Evolutionary conservation across 2,329 filamentous ascomycete species (phyloP), one percentile per base, ranked within the genome.

Genomic region (Talaromyces rugulosus): DNA sequence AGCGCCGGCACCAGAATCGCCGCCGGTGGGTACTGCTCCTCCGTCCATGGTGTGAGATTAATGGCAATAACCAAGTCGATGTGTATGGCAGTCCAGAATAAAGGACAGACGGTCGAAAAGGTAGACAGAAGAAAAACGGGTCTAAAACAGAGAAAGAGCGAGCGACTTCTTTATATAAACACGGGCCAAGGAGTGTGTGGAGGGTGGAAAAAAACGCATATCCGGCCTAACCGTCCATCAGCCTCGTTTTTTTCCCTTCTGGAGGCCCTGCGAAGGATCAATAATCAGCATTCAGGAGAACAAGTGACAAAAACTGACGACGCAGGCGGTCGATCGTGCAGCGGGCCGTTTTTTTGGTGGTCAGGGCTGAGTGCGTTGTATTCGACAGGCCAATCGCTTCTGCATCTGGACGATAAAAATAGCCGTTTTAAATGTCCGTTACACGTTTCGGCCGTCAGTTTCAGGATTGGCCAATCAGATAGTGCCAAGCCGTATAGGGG

Each of bases 1-100:
- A 33, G 56, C 23, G 23, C 62, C 56, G 8, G 59, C 42, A 30
- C 59, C 60, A 11, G 64, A 56, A n/a, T 66, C 61, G 11, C 64
- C 63, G 23, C 56, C 62, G 51, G 58, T 40, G 14, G 66, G 60
- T 58, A 63, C 62, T 58, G 33, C 58, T 40, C 51, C 60, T 47
- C 50, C 59, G 18, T 63, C 58, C 61, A 65, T 61, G 58, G 58
- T 57, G 58, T 57, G 31, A 11, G 23, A 60, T 27, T 23, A 4
- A 23, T 18, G n/a, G 6, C 4, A 52, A 30, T 7, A 5, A 18
- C 42, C 5, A 47, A 23, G 9, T 23, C 27, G 27, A 28, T 51
- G 27, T 3, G n/a, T 28, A 23, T 7, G 16, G 5, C 18, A 18
- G 50, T 52, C 50, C 4, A 31, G n/a, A 30, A 14, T 50, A 1